Conservation (phyloP, 306 rosid species). For the Geum urbanum region DNA sequence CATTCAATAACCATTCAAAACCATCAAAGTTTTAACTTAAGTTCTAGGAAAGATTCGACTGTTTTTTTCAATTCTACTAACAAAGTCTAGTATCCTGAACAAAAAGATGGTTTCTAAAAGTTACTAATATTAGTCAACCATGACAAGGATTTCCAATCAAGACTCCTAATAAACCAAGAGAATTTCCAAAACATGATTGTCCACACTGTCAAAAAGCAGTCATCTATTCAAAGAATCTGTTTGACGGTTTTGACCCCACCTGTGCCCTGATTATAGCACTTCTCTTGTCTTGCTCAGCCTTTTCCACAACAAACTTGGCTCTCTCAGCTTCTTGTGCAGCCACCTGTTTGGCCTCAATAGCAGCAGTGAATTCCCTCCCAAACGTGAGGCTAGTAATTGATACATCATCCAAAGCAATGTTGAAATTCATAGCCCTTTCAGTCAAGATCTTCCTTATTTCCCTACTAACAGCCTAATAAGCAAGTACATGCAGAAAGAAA, state of each 20-base stretch:
- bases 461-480: constrained; percentile 51
- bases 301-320: constrained; percentile 88
- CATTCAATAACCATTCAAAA: too few relatives aligned
- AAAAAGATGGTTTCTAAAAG: too few relatives aligned
- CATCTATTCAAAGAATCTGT: background rate
- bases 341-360: constrained; percentile 97
- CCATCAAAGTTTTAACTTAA: too few relatives aligned
- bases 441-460: constrained; percentile 83
- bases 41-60: too few relatives aligned
- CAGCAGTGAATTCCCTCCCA: constrained; percentile 86
- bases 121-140: too few relatives aligned
- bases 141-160: too few relatives aligned
- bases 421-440: constrained; percentile 75
- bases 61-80: too few relatives aligned
- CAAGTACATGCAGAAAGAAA: background rate
- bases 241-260: constrained; percentile 47
- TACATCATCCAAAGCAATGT: constrained; percentile 91
- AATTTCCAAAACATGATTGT: too few relatives aligned
- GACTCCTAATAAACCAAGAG: too few relatives aligned
- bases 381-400: constrained; percentile 66
- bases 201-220: too few relatives aligned
- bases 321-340: constrained; percentile 99
- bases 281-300: constrained; percentile 90
- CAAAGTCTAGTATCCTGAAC: too few relatives aligned
- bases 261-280: constrained; percentile 90